phyloP scores from a whole-genome alignment of 2,329 filamentous ascomycete species.

The Aureobasidium sp. region DNA sequence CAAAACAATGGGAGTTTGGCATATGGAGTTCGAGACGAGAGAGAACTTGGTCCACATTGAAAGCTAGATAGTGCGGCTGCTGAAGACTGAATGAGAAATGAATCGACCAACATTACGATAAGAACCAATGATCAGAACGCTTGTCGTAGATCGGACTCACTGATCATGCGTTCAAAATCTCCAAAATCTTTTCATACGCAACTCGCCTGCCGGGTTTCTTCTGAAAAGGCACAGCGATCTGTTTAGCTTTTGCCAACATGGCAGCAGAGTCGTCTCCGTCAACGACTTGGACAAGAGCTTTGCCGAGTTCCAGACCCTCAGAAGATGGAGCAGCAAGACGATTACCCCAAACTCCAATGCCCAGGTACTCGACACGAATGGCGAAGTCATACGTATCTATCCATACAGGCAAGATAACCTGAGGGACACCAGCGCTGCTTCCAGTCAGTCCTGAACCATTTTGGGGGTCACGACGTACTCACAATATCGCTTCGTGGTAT shows the following conservation, averaged over 20 bases:
- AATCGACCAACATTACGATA: neutral
- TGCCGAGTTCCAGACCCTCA: neutral
- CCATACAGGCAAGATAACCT: conserved; percentile 13
- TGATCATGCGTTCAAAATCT: neutral
- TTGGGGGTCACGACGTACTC: neutral
- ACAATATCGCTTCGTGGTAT: conserved; percentile 12
- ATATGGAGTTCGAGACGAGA: no score
- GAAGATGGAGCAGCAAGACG: neutral
- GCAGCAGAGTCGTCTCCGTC: neutral
- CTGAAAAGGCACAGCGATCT: conserved; percentile 2
- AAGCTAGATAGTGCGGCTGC: no score
- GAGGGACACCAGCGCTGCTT: conserved; percentile 8
- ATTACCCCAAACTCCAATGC: conserved; percentile 4
- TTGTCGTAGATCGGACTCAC: neutral
- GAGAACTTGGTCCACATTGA: no score
- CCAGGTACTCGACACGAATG: conserved; percentile 8
- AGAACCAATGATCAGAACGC: neutral
- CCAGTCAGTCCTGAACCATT: neutral
- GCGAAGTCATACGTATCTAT: conserved; percentile 16
- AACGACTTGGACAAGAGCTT: conserved; percentile 2
- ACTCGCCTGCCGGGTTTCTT: neutral
- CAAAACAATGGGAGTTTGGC: no score
- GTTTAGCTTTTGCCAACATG: neutral
- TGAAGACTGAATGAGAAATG: neutral
- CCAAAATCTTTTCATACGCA: neutral